Base-by-base conservation (phyloP, 2,329 filamentous ascomycete genomes). In the Byssochlamys sp. region DNA sequence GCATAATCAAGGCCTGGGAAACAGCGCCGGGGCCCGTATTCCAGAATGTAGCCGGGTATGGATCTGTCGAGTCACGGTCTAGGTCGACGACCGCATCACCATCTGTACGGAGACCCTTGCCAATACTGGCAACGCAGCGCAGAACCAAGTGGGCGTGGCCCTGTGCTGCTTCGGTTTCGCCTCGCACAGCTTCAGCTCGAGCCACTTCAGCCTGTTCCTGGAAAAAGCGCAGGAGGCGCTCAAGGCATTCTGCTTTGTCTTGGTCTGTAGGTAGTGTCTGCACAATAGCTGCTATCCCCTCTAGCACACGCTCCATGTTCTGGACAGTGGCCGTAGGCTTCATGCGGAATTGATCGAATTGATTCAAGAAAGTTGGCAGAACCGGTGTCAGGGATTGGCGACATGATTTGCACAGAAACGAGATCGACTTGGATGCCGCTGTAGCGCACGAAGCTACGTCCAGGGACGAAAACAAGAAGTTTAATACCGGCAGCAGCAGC, bases 271-370 rank as follows among this genome's bases (percentile, higher is more conserved):
- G 65, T 4, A 77, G 56, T 11, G 70, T 73, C 57, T 77, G 74
- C 6, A 78, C 71, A 53, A 78, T 72, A 0, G 75, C 72, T 14
- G 75, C 72, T 54, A 78, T 76, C 1, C 74, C 76, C 59, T 76
- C 75, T 10, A 74, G 64, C 25, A 78, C 74, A 50, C 69, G 72
- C 52, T 75, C 73, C 65, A 76, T 70, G 1, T 71, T 75, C 31
- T 68, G 67, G 1, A 65, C 62, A 0, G 67, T 73, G 19, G 72
- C 71, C 1, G 71, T 71, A 35, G 69, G 62, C 29, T 72, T 74
- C 55, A 63, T 66, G 24, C 71, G 70, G 50, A 76, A 73, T 31
- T 69, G 66, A 54, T 72, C 70, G 45, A 77, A 70, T 39, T 75
- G 74, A 48, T 67, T 67, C 53, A 78, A 65, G 59, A 78, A 77